Percentiles rank a stretch among this genome's conserved stretches.
These are phyloP conservation scores for Penicillium argentinense DNA, from an alignment of 495 filamentous ascomycete species.

Conservation along the genomic window DNA sequence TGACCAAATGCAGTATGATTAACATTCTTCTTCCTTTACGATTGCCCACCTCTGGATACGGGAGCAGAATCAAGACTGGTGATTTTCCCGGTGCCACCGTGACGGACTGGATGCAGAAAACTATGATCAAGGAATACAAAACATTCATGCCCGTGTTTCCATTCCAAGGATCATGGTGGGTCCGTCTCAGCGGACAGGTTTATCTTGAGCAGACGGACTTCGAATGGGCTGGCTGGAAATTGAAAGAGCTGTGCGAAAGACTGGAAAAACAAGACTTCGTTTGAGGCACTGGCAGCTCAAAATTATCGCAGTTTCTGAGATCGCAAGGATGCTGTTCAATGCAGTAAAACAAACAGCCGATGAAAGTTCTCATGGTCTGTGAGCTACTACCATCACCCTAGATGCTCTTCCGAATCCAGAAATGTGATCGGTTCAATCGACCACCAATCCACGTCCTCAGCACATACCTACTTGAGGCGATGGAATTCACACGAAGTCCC, in stretches of 20 bases:
- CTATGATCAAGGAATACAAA: slow-evolving; percentile 54
- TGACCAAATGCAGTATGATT: slow-evolving; percentile 48
- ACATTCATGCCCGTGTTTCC: slow-evolving; percentile 63
- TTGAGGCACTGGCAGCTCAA: too few relatives aligned
- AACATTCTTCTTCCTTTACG: slow-evolving; percentile 67
- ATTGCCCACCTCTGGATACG: slow-evolving; percentile 22
- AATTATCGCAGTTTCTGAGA: too few relatives aligned
- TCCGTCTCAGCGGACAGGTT: slow-evolving; percentile 69
- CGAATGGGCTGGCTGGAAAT: slow-evolving; percentile 56
- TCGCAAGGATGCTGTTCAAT: not conserved
- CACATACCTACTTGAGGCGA: too few relatives aligned
- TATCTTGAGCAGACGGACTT: slow-evolving; percentile 74
- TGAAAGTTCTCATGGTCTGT: too few relatives aligned
- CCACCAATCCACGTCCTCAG: too few relatives aligned
- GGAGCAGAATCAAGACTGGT: slow-evolving; percentile 26
- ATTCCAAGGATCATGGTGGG: slow-evolving; percentile 59
- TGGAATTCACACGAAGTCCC: too few relatives aligned
- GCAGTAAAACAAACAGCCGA: not conserved
- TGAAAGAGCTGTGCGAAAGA: slow-evolving; percentile 56
- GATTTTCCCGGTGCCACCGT: slow-evolving; percentile 21
- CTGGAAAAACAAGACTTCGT: not conserved
- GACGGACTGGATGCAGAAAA: slow-evolving; percentile 55
- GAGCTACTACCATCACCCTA: too few relatives aligned
- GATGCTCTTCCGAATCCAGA: too few relatives aligned
- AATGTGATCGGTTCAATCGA: too few relatives aligned